A percentile compares a stretch with the other conserved stretches of the same genome.
Conservation (phyloP, 2,329 filamentous ascomycete species). For the Neofusicoccum sp. region DNA sequence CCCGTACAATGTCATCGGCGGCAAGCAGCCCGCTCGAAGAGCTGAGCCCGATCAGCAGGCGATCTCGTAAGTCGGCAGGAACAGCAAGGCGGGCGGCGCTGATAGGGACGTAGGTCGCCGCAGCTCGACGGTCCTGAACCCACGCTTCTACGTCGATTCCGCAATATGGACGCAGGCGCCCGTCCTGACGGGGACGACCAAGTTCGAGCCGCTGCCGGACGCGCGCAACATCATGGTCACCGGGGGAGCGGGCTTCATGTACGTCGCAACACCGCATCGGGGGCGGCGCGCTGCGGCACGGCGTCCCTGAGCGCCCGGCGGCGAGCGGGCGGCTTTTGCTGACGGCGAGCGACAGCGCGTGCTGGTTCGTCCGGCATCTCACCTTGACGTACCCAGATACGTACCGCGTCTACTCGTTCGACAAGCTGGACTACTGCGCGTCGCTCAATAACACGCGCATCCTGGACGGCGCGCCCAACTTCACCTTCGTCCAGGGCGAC, state of each 20-base stretch:
- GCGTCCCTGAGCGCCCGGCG: not conserved
- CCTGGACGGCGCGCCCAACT: constrained; percentile 70
- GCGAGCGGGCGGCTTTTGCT: constrained; percentile 22
- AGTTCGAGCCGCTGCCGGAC: constrained; percentile 68
- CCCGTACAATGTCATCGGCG: constrained; percentile 17
- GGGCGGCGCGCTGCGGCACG: constrained; percentile 12
- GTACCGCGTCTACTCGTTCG: constrained; percentile 81
- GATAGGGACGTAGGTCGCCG: constrained; percentile 13
- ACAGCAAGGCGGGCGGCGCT: not conserved
- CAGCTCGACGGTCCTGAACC: constrained; percentile 44
- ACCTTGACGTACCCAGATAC: constrained; percentile 70
- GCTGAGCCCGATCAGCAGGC: constrained; percentile 16
- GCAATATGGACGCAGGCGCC: constrained; percentile 74
- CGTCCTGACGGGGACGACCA: constrained; percentile 68
- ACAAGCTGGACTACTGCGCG: constrained; percentile 83
- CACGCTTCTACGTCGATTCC: constrained; percentile 52
- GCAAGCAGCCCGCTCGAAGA: constrained; percentile 18
- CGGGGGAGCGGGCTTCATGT: constrained; percentile 86
- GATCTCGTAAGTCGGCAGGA: constrained; percentile 5
- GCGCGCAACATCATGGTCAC: constrained; percentile 83
- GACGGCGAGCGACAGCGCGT: constrained; percentile 59
- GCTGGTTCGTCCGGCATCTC: constrained; percentile 80
- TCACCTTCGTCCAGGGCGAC: constrained; percentile 78
- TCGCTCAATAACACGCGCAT: constrained; percentile 77
- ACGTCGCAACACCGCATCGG: constrained; percentile 39